These are phyloP conservation scores for Magnaporthiopsis incrustans DNA, from an alignment of 2,329 filamentous ascomycete species.

Conservation along the genomic window DNA sequence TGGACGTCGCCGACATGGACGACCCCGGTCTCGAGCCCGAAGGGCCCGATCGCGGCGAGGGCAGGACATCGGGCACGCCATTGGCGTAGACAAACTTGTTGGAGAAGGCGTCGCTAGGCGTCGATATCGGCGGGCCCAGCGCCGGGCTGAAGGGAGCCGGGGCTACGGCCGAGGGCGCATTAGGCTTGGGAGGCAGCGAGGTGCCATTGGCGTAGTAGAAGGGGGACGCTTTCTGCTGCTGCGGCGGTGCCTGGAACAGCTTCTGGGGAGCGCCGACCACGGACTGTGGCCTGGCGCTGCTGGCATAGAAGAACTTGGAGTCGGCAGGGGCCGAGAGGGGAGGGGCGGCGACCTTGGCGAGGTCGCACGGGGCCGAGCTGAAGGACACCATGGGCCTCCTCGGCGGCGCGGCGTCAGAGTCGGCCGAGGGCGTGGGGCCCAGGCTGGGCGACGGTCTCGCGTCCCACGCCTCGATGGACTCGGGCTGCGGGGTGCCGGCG, in stretches of 20 bases:
- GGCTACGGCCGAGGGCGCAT: background rate
- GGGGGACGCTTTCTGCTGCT: slow-evolving; percentile 28
- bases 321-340: slow-evolving; percentile 21
- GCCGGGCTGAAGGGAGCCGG: slow-evolving; percentile 22
- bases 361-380: slow-evolving; percentile 27
- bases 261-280: slow-evolving; percentile 12
- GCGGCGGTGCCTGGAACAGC: slow-evolving; percentile 19
- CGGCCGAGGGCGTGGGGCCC: background rate
- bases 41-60: slow-evolving; percentile 23
- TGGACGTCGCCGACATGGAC: slow-evolving; percentile 36
- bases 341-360: slow-evolving; percentile 20
- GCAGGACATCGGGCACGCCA: slow-evolving; percentile 39
- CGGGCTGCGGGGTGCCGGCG: slow-evolving; percentile 46
- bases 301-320: slow-evolving; percentile 88
- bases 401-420: background rate
- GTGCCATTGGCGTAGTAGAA: slow-evolving; percentile 51
- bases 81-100: slow-evolving; percentile 73
- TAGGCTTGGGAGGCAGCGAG: slow-evolving; percentile 22
- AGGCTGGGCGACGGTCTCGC: background rate
- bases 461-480: slow-evolving; percentile 37
- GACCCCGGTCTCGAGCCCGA: slow-evolving; percentile 36
- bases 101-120: slow-evolving; percentile 28
- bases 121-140: slow-evolving; percentile 17
- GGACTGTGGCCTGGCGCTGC: slow-evolving; percentile 46
- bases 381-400: slow-evolving; percentile 27